Evolutionary conservation across 2,329 filamentous ascomycete species (phyloP).

Genomic region (Trichoderma citrinoviride): DNA sequence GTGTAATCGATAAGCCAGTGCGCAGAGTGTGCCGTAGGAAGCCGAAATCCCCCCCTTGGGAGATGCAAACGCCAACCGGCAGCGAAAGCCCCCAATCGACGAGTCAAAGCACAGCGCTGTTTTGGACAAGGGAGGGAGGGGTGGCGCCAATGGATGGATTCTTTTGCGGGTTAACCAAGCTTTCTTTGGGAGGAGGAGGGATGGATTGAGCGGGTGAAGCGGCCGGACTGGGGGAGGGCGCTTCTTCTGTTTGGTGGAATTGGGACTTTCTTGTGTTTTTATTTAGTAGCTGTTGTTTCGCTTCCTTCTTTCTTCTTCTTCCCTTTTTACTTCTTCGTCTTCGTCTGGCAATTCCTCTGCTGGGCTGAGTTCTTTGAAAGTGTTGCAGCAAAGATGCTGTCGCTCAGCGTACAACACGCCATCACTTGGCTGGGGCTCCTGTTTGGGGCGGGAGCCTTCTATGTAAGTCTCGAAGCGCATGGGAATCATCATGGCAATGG

Average conservation of each 20-base stretch:
- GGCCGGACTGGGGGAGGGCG: neutral
- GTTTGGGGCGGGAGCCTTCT: constrained; percentile 40
- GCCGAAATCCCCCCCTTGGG: constrained; percentile 9
- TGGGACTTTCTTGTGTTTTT: neutral
- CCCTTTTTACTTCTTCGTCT: constrained; percentile 1
- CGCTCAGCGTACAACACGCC: constrained; percentile 33
- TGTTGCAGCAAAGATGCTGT: constrained; percentile 22
- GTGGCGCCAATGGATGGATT: no score
- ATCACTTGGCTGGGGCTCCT: constrained; percentile 36
- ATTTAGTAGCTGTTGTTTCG: neutral
- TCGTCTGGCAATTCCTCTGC: neutral
- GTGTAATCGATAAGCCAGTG: constrained; percentile 11
- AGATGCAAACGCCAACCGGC: no score
- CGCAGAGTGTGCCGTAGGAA: constrained; percentile 23
- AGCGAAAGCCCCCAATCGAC: neutral
- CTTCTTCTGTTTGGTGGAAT: neutral
- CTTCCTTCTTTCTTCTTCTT: neutral
- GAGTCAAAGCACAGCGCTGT: neutral
- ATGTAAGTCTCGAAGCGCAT: constrained; percentile 37
- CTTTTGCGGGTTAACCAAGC: no score
- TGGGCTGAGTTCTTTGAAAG: neutral
- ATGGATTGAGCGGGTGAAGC: no score
- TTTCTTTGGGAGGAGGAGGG: no score
- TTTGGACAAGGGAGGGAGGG: no score
- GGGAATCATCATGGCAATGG: neutral